Percentiles rank a stretch among this genome's conserved stretches.
Conservation (phyloP, 106 monocot genomes). For the Dendrobium chrysotoxum region DNA sequence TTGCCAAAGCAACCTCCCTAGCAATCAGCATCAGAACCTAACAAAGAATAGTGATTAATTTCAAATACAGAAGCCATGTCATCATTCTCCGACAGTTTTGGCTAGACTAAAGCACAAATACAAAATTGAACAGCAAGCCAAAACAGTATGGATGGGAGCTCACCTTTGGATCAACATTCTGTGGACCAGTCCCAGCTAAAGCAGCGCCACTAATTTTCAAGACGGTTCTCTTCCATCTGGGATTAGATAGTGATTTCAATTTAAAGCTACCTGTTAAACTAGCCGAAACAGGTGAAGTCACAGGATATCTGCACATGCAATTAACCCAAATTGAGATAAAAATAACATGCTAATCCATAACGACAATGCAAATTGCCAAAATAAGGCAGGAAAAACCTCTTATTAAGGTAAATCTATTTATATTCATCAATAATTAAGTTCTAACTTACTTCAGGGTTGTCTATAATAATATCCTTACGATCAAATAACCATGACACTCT, state of each 20-base stretch:
- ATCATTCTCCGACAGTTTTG: not conserved
- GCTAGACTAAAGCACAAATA: not conserved
- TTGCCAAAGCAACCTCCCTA: constrained; percentile 75
- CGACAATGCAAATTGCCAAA: not conserved
- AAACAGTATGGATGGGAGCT: not conserved
- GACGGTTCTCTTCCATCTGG: constrained; percentile 89
- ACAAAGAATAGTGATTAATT: not conserved
- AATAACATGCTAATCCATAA: not conserved
- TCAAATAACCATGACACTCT: not conserved
- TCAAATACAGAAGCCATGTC: not conserved
- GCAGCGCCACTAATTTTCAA: constrained; percentile 77
- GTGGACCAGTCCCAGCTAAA: constrained; percentile 54
- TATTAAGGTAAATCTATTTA: not conserved
- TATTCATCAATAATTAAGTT: not conserved
- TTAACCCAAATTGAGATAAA: not conserved
- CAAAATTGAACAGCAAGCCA: not conserved
- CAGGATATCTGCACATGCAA: constrained; percentile 35
- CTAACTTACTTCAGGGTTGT: not conserved
- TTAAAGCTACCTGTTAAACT: constrained; percentile 40
- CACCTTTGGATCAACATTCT: constrained; percentile 95
- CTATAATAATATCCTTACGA: not conserved
- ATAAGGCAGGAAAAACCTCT: not conserved
- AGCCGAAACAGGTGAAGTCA: constrained; percentile 28
- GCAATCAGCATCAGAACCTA: constrained; percentile 85
- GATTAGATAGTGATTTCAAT: constrained; percentile 47